phyloP scores from a whole-genome alignment of 192 early-diverging fungal genomes.

The Oehlia diaphana region DNA sequence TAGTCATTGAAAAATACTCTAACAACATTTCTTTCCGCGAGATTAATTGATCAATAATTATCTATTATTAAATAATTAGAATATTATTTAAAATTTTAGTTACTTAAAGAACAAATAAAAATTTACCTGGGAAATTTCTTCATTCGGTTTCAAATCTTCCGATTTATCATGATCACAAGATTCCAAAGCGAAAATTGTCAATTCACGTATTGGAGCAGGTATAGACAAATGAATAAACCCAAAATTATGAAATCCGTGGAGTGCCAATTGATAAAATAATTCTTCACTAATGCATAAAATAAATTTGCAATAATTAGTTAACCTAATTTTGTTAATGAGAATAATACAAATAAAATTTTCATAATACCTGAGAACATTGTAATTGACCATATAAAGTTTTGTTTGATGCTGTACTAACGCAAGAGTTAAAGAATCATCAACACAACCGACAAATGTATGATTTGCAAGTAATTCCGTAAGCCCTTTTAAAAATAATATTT shows the following conservation, averaged over 20 bases:
- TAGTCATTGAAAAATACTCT: slow-evolving; percentile 84
- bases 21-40: slow-evolving; percentile 74
- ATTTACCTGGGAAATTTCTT: slow-evolving; percentile 61
- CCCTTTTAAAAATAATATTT: slow-evolving; percentile 35
- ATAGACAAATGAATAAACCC: slow-evolving; percentile 68
- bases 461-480: slow-evolving; percentile 77
- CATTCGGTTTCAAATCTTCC: slow-evolving; percentile 48
- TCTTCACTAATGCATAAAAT: slow-evolving; percentile 58
- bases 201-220: slow-evolving; percentile 66
- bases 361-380: slow-evolving; percentile 65
- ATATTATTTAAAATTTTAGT: background rate
- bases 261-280: slow-evolving; percentile 84
- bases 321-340: background rate
- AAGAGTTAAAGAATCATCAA: slow-evolving; percentile 65
- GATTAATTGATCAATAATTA: slow-evolving; percentile 51
- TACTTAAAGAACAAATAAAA: background rate
- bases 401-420: slow-evolving; percentile 88
- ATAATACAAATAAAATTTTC: background rate
- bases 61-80: slow-evolving; percentile 32
- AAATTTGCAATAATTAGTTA: slow-evolving; percentile 4
- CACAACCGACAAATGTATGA: slow-evolving; percentile 88
- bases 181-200: slow-evolving; percentile 71
- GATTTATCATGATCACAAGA: slow-evolving; percentile 46
- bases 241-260: slow-evolving; percentile 88
- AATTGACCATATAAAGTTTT: slow-evolving; percentile 83